A percentile compares a stretch with the other conserved stretches of the same genome.
Conservation (phyloP, 2,329 filamentous ascomycete species). For the Pezicula radicicola region DNA sequence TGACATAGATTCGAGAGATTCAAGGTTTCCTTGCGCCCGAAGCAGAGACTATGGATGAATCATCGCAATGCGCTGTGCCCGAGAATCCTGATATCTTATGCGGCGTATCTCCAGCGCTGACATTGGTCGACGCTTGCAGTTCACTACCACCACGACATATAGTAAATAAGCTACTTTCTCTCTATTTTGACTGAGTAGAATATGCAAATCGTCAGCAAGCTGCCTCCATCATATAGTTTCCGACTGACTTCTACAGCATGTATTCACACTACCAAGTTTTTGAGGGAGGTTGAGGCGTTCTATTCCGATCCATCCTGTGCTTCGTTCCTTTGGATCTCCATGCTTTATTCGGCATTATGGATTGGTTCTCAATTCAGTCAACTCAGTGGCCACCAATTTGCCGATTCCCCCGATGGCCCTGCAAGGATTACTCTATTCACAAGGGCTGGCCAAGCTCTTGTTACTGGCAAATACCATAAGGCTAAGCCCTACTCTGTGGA, state of each 20-base stretch:
- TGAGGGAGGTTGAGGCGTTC: conserved; percentile 29
- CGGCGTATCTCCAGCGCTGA: conserved; percentile 11
- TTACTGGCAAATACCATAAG: conserved; percentile 44
- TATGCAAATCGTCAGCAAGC: conserved; percentile 23
- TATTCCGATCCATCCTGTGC: conserved; percentile 4
- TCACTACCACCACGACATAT: conserved; percentile 42
- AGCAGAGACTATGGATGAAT: not conserved
- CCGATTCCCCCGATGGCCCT: conserved; percentile 25
- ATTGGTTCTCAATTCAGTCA: conserved; percentile 2
- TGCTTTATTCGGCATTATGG: conserved; percentile 9
- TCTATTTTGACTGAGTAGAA: conserved; percentile 49
- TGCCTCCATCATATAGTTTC: not conserved
- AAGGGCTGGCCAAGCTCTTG: conserved; percentile 46
- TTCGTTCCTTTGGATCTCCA: conserved; percentile 11
- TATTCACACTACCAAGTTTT: conserved; percentile 45
- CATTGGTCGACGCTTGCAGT: conserved; percentile 35
- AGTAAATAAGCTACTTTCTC: conserved; percentile 46
- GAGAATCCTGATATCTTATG: conserved; percentile 1
- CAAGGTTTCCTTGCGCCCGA: conserved; percentile 47
- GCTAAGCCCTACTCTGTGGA: conserved; percentile 45
- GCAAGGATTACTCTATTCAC: conserved; percentile 42
- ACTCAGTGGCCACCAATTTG: not conserved
- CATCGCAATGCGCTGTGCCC: not conserved
- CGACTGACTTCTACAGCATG: conserved; percentile 36
- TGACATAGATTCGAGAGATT: conserved; percentile 49